These are phyloP conservation scores for Dacryopinax spathularia DNA, from an alignment of 768 basidiomycete species.

Conservation along the genomic window DNA sequence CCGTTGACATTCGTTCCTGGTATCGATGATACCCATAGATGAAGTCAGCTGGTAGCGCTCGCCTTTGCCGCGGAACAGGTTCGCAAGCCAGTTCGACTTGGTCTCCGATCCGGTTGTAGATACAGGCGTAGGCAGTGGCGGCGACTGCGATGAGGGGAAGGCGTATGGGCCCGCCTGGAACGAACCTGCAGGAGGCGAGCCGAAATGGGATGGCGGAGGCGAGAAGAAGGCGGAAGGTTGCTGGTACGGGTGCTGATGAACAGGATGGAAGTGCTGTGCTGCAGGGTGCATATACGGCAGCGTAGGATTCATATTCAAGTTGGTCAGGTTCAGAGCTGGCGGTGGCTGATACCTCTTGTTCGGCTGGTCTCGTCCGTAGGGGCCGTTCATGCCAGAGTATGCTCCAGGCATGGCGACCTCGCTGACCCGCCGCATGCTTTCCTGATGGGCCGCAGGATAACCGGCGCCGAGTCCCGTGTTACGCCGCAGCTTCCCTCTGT, in stretches of 20 bases:
- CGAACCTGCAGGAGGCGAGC: neutral
- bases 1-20: neutral
- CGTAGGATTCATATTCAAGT: neutral
- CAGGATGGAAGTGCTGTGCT: conserved; percentile 2
- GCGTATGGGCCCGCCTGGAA: neutral
- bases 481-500: neutral
- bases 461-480: neutral
- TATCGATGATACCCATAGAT: conserved; percentile 1
- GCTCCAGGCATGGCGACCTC: neutral
- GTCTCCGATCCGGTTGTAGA: neutral
- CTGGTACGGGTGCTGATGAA: neutral
- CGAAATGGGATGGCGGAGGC: neutral
- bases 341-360: neutral
- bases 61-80: neutral
- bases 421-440: neutral
- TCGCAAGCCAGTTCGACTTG: neutral
- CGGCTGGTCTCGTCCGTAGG: neutral
- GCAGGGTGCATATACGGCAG: neutral
- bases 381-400: neutral
- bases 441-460: neutral
- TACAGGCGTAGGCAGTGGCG: neutral
- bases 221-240: neutral
- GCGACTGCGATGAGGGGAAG: neutral
- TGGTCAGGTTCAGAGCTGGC: neutral
- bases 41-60: neutral